These are phyloP conservation scores for Lentinula edodes DNA, from an alignment of 768 basidiomycete genomes.

Conservation along the genomic window DNA sequence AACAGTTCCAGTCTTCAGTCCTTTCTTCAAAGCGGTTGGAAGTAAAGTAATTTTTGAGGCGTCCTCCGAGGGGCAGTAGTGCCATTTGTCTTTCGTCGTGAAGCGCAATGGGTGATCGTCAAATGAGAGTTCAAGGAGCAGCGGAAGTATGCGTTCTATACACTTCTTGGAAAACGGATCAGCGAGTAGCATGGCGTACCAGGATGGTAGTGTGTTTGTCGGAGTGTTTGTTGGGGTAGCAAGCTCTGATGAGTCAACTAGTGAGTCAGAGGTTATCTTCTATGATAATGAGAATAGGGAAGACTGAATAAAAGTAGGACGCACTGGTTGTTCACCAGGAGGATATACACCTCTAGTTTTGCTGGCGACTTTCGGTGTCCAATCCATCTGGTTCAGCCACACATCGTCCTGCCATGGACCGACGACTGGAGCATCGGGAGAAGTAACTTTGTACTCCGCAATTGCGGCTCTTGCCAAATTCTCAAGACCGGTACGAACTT, in stretches of 20 bases:
- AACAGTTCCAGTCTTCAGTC: slow-evolving; percentile 36
- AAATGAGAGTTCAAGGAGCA: slow-evolving; percentile 59
- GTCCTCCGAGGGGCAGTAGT: slow-evolving; percentile 35
- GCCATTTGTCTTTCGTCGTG: slow-evolving; percentile 59
- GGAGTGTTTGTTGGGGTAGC: neutral
- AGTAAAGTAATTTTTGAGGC: slow-evolving; percentile 29
- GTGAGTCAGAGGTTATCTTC: neutral
- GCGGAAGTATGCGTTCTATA: slow-evolving; percentile 55
- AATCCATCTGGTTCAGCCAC: slow-evolving; percentile 90
- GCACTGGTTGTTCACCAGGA: slow-evolving; percentile 16
- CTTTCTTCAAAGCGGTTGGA: slow-evolving; percentile 32
- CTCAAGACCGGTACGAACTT: slow-evolving; percentile 54
- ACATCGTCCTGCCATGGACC: slow-evolving; percentile 65
- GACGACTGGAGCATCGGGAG: slow-evolving; percentile 16
- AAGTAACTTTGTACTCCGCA: slow-evolving; percentile 24
- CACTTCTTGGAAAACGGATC: slow-evolving; percentile 35
- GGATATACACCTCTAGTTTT: slow-evolving; percentile 58
- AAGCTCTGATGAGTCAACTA: neutral
- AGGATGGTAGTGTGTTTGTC: slow-evolving; percentile 34
- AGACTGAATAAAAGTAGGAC: neutral
- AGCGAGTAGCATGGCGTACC: slow-evolving; percentile 48
- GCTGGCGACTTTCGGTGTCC: slow-evolving; percentile 81
- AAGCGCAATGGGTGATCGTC: slow-evolving; percentile 57
- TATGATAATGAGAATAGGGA: neutral
- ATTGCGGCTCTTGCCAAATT: slow-evolving; percentile 61